Evolutionary conservation across 768 basidiomycete genomes (phyloP).

Genomic region (Cantharellus anzutake): DNA sequence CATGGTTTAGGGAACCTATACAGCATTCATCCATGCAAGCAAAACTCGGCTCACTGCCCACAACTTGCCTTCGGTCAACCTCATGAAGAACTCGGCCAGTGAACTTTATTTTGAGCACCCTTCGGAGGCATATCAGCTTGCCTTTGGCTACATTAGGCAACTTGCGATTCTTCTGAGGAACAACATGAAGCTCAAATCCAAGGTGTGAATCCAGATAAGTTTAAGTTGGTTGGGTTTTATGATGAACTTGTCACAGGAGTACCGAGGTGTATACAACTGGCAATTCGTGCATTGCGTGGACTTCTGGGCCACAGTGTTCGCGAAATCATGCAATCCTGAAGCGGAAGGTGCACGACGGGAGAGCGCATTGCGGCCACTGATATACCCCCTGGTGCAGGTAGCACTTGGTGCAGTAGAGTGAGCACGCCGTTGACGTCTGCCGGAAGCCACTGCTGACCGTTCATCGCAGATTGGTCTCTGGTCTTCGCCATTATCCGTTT

Average conservation of each 20-base stretch:
- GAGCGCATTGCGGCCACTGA: constrained; percentile 68
- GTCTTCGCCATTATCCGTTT: constrained; percentile 82
- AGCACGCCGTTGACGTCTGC: constrained; percentile 14
- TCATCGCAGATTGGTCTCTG: constrained; percentile 57
- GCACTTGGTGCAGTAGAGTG: constrained; percentile 85
- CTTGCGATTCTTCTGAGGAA: constrained; percentile 83
- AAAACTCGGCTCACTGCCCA: constrained; percentile 63
- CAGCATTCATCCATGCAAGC: constrained; percentile 62
- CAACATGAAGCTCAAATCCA: constrained; percentile 75
- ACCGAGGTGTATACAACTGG: constrained; percentile 96
- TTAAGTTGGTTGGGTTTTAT: too few species aligned
- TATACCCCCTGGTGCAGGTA: constrained; percentile 92
- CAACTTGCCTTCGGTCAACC: constrained; percentile 75
- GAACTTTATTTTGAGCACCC: constrained; percentile 74
- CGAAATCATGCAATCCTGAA: constrained; percentile 51
- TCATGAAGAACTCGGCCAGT: constrained; percentile 96
- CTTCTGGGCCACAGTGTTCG: constrained; percentile 86
- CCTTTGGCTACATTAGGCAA: constrained; percentile 89
- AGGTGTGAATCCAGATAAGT: constrained; percentile 24
- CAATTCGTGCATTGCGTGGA: constrained; percentile 91
- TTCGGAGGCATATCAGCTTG: constrained; percentile 69
- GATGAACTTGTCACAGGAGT: constrained; percentile 44
- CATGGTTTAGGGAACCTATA: constrained; percentile 55
- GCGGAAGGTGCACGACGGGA: constrained; percentile 31
- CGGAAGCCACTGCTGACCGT: not conserved